Evolutionary conservation across 2,329 filamentous ascomycete genomes (phyloP).

Genomic region (Diaporthe citrichinensis): DNA sequence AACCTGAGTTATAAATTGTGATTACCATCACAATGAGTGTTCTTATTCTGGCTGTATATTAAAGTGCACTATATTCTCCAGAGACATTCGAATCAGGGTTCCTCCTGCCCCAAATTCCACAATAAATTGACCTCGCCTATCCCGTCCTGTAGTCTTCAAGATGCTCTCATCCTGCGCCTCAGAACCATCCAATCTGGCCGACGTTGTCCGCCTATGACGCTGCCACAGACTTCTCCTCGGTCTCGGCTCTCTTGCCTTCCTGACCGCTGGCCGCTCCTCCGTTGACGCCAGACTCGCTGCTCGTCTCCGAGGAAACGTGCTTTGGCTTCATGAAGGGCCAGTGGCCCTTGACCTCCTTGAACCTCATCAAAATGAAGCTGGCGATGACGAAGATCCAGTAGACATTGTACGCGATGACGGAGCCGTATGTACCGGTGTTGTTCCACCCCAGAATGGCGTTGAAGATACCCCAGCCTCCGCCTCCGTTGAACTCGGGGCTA

Average conservation of each 20-base stretch:
- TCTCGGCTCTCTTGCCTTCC: slow-evolving; percentile 4
- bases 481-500: slow-evolving; percentile 74
- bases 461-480: slow-evolving; percentile 80
- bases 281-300: slow-evolving; percentile 24
- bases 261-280: not conserved
- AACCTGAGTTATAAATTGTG: not conserved
- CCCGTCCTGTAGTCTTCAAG: not conserved
- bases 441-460: slow-evolving; percentile 80
- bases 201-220: not conserved
- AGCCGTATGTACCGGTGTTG: slow-evolving; percentile 77
- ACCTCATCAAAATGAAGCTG: slow-evolving; percentile 67
- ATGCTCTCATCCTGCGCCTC: not conserved
- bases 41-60: no score
- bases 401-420: slow-evolving; percentile 76
- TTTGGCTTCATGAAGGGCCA: slow-evolving; percentile 39
- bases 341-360: slow-evolving; percentile 58
- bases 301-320: slow-evolving; percentile 13
- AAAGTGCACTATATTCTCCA: not conserved
- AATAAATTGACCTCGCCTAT: not conserved
- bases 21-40: not conserved
- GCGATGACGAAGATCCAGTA: slow-evolving; percentile 76
- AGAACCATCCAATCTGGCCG: no score
- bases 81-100: not conserved
- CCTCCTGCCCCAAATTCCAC: not conserved
- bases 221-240: slow-evolving; percentile 26